Evolutionary conservation across 2,329 filamentous ascomycete genomes (phyloP).

Genomic region (Trichoderma oligosporum): DNA sequence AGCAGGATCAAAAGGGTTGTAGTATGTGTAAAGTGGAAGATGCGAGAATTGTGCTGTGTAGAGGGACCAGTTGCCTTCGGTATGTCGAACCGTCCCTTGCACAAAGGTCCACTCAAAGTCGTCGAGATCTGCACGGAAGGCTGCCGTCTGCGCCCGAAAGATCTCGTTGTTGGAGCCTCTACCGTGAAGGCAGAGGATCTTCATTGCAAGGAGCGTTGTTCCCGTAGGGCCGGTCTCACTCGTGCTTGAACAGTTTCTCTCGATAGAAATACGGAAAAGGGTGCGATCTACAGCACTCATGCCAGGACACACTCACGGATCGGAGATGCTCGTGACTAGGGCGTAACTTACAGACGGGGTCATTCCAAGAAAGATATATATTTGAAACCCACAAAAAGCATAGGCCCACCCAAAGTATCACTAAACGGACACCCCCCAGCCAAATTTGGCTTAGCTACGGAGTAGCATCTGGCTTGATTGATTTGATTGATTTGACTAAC

Average conservation of each 20-base stretch:
- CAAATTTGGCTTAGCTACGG: too few relatives aligned
- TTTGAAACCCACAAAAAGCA: not conserved
- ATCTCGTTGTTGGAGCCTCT: conserved; percentile 17
- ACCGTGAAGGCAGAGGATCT: conserved; percentile 14
- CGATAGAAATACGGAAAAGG: too few relatives aligned
- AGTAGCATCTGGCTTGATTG: too few relatives aligned
- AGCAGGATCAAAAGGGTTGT: conserved; percentile 10
- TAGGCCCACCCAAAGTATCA: too few relatives aligned
- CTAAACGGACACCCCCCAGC: too few relatives aligned
- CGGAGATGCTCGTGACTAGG: not conserved
- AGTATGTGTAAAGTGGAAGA: conserved; percentile 11
- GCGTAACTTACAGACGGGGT: not conserved
- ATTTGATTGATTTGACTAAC: too few relatives aligned
- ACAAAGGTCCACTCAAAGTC: conserved; percentile 17
- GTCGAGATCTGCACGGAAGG: conserved; percentile 15
- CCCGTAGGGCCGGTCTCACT: not conserved
- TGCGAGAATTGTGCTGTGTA: conserved; percentile 8
- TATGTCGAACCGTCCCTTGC: conserved; percentile 14
- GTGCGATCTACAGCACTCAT: too few relatives aligned
- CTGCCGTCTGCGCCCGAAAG: conserved; percentile 14
- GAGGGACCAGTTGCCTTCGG: conserved; percentile 17
- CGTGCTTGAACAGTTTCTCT: too few relatives aligned
- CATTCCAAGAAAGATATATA: not conserved
- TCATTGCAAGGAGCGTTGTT: conserved; percentile 22
- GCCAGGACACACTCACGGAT: too few relatives aligned